Conservation (phyloP, 352 stramenopile genomes). For the Pythium sp. region DNA sequence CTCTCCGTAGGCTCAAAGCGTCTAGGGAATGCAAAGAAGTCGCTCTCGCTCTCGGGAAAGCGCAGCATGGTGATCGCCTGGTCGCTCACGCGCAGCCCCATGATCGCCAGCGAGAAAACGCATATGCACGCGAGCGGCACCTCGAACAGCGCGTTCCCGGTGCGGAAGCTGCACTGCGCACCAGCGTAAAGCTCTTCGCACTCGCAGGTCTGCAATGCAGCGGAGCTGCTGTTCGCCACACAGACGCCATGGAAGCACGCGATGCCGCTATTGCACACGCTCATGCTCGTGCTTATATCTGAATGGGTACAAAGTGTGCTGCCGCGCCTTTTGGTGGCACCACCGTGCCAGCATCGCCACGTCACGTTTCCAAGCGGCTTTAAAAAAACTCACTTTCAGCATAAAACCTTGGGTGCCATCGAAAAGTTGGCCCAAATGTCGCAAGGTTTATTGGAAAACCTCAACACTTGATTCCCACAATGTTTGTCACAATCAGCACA, state of each 20-base stretch:
- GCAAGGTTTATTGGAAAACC: not conserved
- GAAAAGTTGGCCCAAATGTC: not conserved
- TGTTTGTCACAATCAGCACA: not conserved
- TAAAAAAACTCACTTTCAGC: not conserved
- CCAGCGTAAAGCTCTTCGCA: slow-evolving; percentile 50
- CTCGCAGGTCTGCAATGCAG: slow-evolving; percentile 22
- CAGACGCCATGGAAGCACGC: slow-evolving; percentile 56
- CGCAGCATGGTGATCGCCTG: slow-evolving; percentile 28
- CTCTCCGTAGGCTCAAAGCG: slow-evolving; percentile 4
- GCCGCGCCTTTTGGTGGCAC: not conserved
- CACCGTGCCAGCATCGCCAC: not conserved
- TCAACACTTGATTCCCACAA: not conserved
- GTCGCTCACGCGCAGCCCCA: slow-evolving; percentile 30
- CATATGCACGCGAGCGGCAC: slow-evolving; percentile 38
- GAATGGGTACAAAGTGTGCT: not conserved
- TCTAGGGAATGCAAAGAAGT: slow-evolving; percentile 50
- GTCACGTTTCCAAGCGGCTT: slow-evolving; percentile 2
- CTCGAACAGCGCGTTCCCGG: slow-evolving; percentile 46
- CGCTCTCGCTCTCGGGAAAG: slow-evolving; percentile 28
- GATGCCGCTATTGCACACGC: slow-evolving; percentile 12
- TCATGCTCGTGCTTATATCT: not conserved
- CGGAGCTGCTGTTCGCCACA: slow-evolving; percentile 18
- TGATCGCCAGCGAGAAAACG: slow-evolving; percentile 33
- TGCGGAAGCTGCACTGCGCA: slow-evolving; percentile 42
- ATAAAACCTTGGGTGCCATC: not conserved